Percentiles rank a stretch among this genome's conserved stretches.
Conservation (phyloP, 495 filamentous ascomycete genomes). For the Podospora conica region DNA sequence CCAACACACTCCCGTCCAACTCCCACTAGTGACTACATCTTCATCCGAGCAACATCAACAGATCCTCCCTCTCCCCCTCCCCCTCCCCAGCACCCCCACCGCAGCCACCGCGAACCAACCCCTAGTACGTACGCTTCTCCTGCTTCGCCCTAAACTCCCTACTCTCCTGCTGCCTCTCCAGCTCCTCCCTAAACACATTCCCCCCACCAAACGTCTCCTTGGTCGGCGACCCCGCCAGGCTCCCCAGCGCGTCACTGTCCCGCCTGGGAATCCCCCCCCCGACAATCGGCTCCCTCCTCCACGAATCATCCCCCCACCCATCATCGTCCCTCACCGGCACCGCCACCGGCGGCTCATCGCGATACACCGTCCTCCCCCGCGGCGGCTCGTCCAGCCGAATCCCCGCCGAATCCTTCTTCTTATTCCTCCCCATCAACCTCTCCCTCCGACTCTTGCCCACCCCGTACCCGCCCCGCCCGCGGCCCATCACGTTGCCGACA, state of each 20-base stretch:
- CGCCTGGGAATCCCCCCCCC: conserved; percentile 18
- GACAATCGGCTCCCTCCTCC: neutral
- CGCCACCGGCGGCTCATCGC: conserved; percentile 7
- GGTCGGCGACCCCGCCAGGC: conserved; percentile 33
- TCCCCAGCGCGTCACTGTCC: conserved; percentile 36
- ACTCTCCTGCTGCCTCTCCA: conserved; percentile 28
- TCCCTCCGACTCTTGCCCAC: conserved; percentile 28
- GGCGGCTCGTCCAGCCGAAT: conserved; percentile 34
- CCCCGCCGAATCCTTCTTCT: conserved; percentile 25
- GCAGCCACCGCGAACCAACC: too few species aligned
- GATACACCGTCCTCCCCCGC: conserved; percentile 19
- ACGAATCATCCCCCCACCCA: neutral
- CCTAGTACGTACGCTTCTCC: neutral
- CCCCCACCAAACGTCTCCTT: conserved; percentile 25
- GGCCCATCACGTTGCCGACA: conserved; percentile 38
- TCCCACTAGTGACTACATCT: too few species aligned
- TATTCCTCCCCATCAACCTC: conserved; percentile 19
- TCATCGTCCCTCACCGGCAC: conserved; percentile 25
- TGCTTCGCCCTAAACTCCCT: conserved; percentile 6
- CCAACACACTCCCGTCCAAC: too few species aligned
- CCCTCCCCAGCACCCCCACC: neutral
- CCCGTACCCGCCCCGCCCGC: conserved; percentile 29
- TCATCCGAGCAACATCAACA: too few species aligned
- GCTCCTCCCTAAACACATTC: conserved; percentile 33
- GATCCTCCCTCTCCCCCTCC: neutral